Evolutionary conservation across 2,329 filamentous ascomycete genomes (phyloP), one percentile per base, ranked within the genome.

Genomic region (Xylariaceae sp.): DNA sequence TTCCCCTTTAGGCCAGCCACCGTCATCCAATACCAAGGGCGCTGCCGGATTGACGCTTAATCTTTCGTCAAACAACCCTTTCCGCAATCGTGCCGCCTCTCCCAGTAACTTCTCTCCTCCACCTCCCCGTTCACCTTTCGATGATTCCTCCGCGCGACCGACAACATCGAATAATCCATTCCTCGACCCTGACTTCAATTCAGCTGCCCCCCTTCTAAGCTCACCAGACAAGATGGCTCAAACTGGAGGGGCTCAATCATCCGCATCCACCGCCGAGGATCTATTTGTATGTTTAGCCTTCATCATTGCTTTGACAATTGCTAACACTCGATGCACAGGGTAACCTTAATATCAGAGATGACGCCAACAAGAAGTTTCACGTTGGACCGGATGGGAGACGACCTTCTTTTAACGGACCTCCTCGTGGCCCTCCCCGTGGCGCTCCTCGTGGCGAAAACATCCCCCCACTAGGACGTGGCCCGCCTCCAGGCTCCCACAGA

Each of bases 41-140:
- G 40, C 77, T 56, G 66, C 76, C 54, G 75, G 74, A 55, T 72
- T 85, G 62, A 72, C 77, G 44, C 70, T 85, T 64, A 85, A 82
- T 67, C 78, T 90, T 61, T 83, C 83, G 66, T 90, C 86, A 65
- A 90, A 90, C 76, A 91, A 91, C 64, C 86, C 86, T 52, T 91
- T 81, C 60, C 83, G 86, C 71, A 88, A 88, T 67, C 81, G 84
- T 61, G 80, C 83, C 53, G 72, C 74, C 29, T 87, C 85, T 53
- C 83, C 79, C 61, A 63, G 55, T 50, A 62, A 50, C 54, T 58
- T 61, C 58, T 70, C 59, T 53, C 61, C 58, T 60, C 68, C 64
- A 17, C 57, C 58, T 49, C 71, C 69, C 55, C 67, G 67, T 52
- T 83, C 77, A 53, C 82, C 77, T 50, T 81, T 82, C 62, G 79